Base-by-base conservation (phyloP, 2,329 filamentous ascomycete species). In the Cladophialophora exuberans region DNA sequence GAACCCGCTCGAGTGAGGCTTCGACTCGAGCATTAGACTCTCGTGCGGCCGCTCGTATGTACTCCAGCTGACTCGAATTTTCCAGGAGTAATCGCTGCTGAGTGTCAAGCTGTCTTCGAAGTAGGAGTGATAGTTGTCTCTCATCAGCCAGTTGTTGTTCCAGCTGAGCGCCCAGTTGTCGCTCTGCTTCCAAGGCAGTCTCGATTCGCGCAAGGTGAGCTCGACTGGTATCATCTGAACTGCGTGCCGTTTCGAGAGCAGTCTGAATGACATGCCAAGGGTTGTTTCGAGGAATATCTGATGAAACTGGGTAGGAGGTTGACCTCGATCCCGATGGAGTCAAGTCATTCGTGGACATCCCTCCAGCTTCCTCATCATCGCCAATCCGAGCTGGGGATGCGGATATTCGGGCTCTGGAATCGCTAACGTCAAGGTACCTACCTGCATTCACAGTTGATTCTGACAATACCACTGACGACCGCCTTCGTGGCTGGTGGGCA, bases 401-500 rank as follows among this genome's bases (percentile, higher is more conserved):
- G 20, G 72, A 73, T 68, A 72, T 72, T 56, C 69, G 70, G 10
- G 72, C 64, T 42, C 70, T 69, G 43, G 71, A 62, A 42, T 60
- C 69, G 41, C 70, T 68, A 18, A 53, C 67, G 54, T 56, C 62
- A 57, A 62, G 60, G 38, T 63, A 63, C 30, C 54, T 52, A 45
- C 67, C 60, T 56, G 57, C 57, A 50, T 58, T 64, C 25, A 60
- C 35, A 25, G 61, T 60, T 23, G 64, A 66, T 36, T 73, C 73
- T 2, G 75, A 73, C 25, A 74, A 62, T 30, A 76, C 66, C 41
- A 76, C 66, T 33, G 75, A 74, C 18, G 65, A 67, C 45, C 70
- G 70, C 30, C 73, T 72, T 38, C 72, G 67, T 17, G 71, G 67
- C 35, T 68, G 69, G 45, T 65, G 68, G 18, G 49, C 35, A 13